A percentile compares a stretch with the other conserved stretches of the same genome.
Evolutionary conservation across 176 grass and related monocot genomes (phyloP).

Genomic region (Phyllostachys edulis): DNA sequence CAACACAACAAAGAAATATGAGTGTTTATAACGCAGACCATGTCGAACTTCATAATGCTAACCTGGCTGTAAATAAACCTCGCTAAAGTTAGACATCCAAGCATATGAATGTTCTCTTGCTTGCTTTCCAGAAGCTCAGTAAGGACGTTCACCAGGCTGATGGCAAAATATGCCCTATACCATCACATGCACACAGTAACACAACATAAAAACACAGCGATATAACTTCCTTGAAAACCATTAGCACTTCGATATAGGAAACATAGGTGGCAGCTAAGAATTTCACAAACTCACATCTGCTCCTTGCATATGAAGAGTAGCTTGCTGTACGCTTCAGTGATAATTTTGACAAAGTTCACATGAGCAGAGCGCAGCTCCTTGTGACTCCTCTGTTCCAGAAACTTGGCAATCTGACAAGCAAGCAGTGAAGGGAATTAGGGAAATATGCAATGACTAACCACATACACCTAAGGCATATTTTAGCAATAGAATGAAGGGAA

Average conservation of each 20-base stretch:
- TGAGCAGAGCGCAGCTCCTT: slow-evolving; percentile 79
- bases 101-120: slow-evolving; percentile 74
- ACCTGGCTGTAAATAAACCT: slow-evolving; percentile 95
- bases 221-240: not conserved
- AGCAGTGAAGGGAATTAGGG: slow-evolving; percentile 9
- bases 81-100: slow-evolving; percentile 90
- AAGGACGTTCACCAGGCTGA: slow-evolving; percentile 81
- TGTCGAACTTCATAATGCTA: not conserved
- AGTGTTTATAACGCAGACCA: not conserved
- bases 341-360: slow-evolving; percentile 82
- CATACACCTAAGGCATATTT: not conserved
- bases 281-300: slow-evolving; percentile 79
- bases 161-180: slow-evolving; percentile 94
- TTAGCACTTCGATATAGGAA: slow-evolving; percentile 12
- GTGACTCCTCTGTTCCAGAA: slow-evolving; percentile 83
- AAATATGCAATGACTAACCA: slow-evolving; percentile 16
- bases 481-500: not conserved
- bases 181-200: slow-evolving; percentile 34
- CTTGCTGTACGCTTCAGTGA: slow-evolving; percentile 91
- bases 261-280: not conserved
- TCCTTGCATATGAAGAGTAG: slow-evolving; percentile 91
- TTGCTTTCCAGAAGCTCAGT: slow-evolving; percentile 93
- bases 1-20: not conserved
- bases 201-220: slow-evolving; percentile 16
- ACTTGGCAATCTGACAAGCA: slow-evolving; percentile 77